Base-by-base conservation (phyloP, 2,329 filamentous ascomycete species). In the Ceratocystis papillata region DNA sequence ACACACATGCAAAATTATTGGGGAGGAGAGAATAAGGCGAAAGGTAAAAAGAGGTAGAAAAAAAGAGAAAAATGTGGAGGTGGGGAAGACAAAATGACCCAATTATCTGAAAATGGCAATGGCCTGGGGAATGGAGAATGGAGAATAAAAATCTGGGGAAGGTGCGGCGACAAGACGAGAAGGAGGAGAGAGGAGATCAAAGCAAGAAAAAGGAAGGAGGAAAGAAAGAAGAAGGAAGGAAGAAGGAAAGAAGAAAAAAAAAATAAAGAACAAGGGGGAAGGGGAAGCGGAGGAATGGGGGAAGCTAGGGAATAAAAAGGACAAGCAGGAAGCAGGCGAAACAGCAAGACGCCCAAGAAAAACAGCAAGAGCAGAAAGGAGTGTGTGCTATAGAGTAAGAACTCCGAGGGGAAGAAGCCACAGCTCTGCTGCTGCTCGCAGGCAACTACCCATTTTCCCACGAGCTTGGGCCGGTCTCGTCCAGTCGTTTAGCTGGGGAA, bases 191-290 rank as follows among this genome's bases (percentile, higher is more conserved):
- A 59, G 48, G 41, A 44, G 53, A 28, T 22, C n/a, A 64, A 28
- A 59, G 37, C 45, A 37, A 53, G 37, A 64, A 37, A 17, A 53
- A 15, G 48, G 48, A 53, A 53, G 48, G 48, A 53, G 48, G 48
- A 6, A 53, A 53, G 48, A 53, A 53, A 53, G 48, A 22, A 50
- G 20, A 53, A 53, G n/a, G 41, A 59, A 65, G 30, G 30, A 33
- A 64, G 45, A 44, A 22, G 17, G 62, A 17, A 63, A 63, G 62
- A 50, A 63, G 28, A 48, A 28, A 63, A 63, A 50, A 64, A 55
- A 64, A 33, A 17, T 25, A 59, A 33, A 57, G 30, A 59, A 48
- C 25, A 59, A 30, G 12, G 22, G 61, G 28, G 6, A 30, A 50
- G 20, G 25, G 61, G 61, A 25, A 25, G 45, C 25, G 33, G 20